phyloP scores from a whole-genome alignment of 2,329 filamentous ascomycete genomes.

The Nothophoma quercina region DNA sequence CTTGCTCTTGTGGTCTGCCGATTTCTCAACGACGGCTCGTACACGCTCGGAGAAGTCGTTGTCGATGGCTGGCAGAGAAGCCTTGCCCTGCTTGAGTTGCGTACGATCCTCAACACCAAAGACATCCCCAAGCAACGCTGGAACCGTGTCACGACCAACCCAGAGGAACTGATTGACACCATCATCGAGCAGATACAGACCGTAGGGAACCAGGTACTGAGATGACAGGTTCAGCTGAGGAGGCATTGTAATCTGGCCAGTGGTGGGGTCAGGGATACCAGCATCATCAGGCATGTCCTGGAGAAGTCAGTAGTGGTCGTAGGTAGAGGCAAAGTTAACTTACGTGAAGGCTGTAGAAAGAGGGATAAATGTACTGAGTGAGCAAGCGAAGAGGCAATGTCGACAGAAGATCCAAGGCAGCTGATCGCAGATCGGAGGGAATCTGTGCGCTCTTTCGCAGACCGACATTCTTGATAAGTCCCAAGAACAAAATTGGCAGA shows the following conservation, averaged over 20 bases:
- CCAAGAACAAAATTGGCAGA: conserved; percentile 88
- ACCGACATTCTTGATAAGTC: conserved; percentile 88
- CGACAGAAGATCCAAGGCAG: conserved; percentile 91
- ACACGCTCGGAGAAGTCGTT: conserved; percentile 97
- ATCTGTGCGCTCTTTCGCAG: conserved; percentile 50
- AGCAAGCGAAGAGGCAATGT: conserved; percentile 88
- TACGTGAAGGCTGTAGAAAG: conserved; percentile 45
- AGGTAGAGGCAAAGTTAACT: not conserved
- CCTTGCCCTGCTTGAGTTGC: conserved; percentile 90
- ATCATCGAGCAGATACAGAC: conserved; percentile 95
- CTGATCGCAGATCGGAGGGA: conserved; percentile 79
- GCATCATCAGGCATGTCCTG: conserved; percentile 97
- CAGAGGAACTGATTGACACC: conserved; percentile 97
- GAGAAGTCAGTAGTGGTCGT: conserved; percentile 62
- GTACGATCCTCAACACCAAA: conserved; percentile 87
- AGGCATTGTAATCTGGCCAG: conserved; percentile 87
- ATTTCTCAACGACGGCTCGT: conserved; percentile 85
- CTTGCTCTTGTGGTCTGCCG: conserved; percentile 82
- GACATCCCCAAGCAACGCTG: conserved; percentile 85
- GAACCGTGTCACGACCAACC: conserved; percentile 91
- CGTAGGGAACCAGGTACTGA: conserved; percentile 85
- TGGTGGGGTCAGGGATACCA: conserved; percentile 82
- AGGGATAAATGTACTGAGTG: conserved; percentile 82
- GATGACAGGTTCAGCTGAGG: conserved; percentile 86
- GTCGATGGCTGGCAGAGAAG: conserved; percentile 83